phyloP scores from a whole-genome alignment of 2,329 filamentous ascomycete genomes.

The Stagonosporopsis chrysanthemi region DNA sequence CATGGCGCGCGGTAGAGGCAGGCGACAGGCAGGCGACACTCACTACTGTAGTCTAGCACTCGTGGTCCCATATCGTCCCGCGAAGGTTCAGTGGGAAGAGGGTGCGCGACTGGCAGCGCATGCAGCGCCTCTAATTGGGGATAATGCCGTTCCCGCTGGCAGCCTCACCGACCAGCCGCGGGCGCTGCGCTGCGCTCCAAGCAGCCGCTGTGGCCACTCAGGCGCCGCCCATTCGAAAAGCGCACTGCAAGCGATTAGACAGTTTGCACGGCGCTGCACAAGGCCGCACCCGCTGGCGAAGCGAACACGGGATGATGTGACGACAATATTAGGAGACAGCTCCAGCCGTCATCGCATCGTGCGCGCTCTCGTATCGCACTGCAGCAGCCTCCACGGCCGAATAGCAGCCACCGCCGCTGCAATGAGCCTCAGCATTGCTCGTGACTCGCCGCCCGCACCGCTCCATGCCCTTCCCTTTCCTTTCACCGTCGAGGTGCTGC shows the following conservation, averaged over 20 bases:
- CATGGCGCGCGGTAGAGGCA: constrained; percentile 14
- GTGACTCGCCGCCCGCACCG: constrained; percentile 24
- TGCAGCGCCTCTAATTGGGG: constrained; percentile 32
- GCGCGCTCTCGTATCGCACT: constrained; percentile 17
- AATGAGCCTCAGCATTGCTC: constrained; percentile 9
- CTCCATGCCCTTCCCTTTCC: constrained; percentile 4
- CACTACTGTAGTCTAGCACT: constrained; percentile 1
- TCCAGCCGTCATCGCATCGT: constrained; percentile 22
- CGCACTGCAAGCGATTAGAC: constrained; percentile 25
- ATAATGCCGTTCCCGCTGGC: constrained; percentile 32
- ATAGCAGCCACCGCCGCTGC: background rate
- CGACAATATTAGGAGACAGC: constrained; percentile 27
- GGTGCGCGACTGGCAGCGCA: constrained; percentile 23
- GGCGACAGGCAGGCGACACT: constrained; percentile 12
- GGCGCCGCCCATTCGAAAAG: constrained; percentile 21
- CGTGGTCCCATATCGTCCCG: constrained; percentile 29
- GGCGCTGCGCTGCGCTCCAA: constrained; percentile 9
- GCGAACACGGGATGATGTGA: constrained; percentile 29
- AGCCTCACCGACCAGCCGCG: constrained; percentile 19
- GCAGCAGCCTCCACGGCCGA: constrained; percentile 12
- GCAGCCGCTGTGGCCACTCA: constrained; percentile 18
- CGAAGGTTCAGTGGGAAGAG: constrained; percentile 17
- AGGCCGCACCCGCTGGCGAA: constrained; percentile 34
- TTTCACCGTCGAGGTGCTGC: constrained; percentile 4
- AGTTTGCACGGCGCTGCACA: constrained; percentile 21